Base-by-base conservation (phyloP, 1,284 basidiomycete species). In the Cryptococcus floricola region DNA sequence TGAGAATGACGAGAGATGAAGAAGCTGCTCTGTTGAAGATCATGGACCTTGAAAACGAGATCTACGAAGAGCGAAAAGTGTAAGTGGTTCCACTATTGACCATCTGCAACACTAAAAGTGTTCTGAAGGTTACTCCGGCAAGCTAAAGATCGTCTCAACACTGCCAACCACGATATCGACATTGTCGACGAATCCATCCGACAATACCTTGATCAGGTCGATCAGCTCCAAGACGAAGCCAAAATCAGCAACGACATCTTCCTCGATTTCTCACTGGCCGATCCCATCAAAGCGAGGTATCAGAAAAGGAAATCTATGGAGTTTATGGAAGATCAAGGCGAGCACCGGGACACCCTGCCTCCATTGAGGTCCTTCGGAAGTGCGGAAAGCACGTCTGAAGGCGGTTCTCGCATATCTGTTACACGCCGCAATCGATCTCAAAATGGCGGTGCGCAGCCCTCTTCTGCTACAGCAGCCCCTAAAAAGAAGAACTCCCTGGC, bases 201-300 rank as follows among this genome's bases (percentile, higher is more conserved):
- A 7, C 68, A 69, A 46, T 72, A 63, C 51, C 37, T 70, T 2
- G 39, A 41, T 1, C 67, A 71, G 51, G 59, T 71, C 16, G 71
- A 68, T 47, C 67, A 66, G 23, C 47, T 69, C 2, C n/a, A 50
- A 28, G 46, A 58, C 4, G 61, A 65, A 12, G 62, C 68, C 37
- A 48, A 50, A 42, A 59, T 66, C 9, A 54, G 64, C 10, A 63
- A 65, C 2, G 69, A 68, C 16, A 56, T 73, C n/a, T 65, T 70
- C 4, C 39, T 63, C 18, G 25, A 54, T 23, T 72, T 64, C 53
- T 52, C 61, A 4, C 42, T 52, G 13, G 55, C 70, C 8, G 62
- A 63, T 4, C 50, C 58, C 9, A 27, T 68, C 4, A 55, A 56
- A 6, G 16, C 38, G 5, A 48, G 34, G n/a, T 63, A 67, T 49